phyloP scores from a whole-genome alignment of 306 rosid species.

The Albizia julibrissin region DNA sequence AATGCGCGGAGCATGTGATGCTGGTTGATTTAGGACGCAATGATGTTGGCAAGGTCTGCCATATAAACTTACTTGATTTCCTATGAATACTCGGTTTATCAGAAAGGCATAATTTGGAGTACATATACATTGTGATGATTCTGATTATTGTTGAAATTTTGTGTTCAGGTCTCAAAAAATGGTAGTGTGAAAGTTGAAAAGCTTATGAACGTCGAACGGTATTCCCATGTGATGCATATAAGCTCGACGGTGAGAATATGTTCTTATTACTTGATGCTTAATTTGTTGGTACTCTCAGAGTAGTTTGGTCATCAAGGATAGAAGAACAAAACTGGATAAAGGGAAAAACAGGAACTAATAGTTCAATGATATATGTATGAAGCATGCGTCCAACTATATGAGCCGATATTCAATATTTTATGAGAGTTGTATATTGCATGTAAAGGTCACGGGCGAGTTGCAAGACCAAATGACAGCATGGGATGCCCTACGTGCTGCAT shows the following conservation, averaged over 20 bases:
- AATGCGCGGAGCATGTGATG: constrained; percentile 85
- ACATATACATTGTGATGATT: constrained; percentile 29
- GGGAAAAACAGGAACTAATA: not conserved
- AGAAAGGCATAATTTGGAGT: not conserved
- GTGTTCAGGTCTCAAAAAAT: constrained; percentile 58
- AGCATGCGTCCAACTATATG: not conserved
- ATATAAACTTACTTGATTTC: constrained; percentile 9
- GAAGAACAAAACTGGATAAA: not conserved
- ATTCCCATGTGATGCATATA: constrained; percentile 95
- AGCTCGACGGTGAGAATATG: constrained; percentile 77
- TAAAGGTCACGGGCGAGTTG: constrained; percentile 77
- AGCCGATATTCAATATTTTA: not conserved
- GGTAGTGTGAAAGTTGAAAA: constrained; percentile 82
- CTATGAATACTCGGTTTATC: constrained; percentile 7
- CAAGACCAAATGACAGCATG: constrained; percentile 64
- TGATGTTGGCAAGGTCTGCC: constrained; percentile 86
- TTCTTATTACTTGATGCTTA: not conserved
- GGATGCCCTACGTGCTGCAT: constrained; percentile 78
- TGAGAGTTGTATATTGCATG: not conserved
- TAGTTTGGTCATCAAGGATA: not conserved
- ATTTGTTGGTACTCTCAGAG: not conserved
- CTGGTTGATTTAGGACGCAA: constrained; percentile 90
- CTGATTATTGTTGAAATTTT: constrained; percentile 29
- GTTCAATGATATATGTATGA: not conserved
- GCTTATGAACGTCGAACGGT: constrained; percentile 75